Evolutionary conservation across 2,329 filamentous ascomycete genomes (phyloP), one percentile per base, ranked within the genome.

Genomic region (Botrytis fabae): DNA sequence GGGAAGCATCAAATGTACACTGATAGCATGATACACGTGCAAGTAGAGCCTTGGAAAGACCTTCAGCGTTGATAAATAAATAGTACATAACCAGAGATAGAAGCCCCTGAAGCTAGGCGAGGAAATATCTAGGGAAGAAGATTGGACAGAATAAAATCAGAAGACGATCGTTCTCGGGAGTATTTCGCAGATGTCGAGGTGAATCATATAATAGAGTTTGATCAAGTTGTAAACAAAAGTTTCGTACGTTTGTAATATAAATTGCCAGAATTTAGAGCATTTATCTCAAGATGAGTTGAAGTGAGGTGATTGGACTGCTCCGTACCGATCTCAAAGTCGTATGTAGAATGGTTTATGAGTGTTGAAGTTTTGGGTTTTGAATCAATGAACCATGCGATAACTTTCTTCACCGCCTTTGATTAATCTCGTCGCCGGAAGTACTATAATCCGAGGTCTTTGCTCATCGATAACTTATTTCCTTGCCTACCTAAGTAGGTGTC

Each of bases 181-280:
- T 7, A 28, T 18, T 18, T 28, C 12, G 51, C 51, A 28, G 7
- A n/a, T 28, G 48, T n/a, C 12, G 2, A 54, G 7, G 2, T 6
- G 22, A n/a, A 51, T 51, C 25, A 14, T 22, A 22, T 54, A 14
- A 54, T 7, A 64, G 42, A 64, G 46, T 20, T 6, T 32, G 20
- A 12, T 32, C 16, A 22, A 20, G 0, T 32, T 28, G 12, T 6
- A 54, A 28, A 9, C 6, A 28, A 28, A 8, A 28, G 8, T 7
- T 3, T 28, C 48, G 2, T n/a, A 2, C 2, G 16, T 18, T 28
- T 51, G 25, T n/a, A n/a, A 5, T n/a, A 51, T 51, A 5, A 4
- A n/a, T 14, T 51, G 0, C 2, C 10, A 10, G 25, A 10, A 25
- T 25, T 10, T 9, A 1, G 8, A 2, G 4, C 2, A 9, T n/a